These are phyloP conservation scores for Diplocarpon mali DNA, from an alignment of 2,329 filamentous ascomycete species.

Conservation along the genomic window DNA sequence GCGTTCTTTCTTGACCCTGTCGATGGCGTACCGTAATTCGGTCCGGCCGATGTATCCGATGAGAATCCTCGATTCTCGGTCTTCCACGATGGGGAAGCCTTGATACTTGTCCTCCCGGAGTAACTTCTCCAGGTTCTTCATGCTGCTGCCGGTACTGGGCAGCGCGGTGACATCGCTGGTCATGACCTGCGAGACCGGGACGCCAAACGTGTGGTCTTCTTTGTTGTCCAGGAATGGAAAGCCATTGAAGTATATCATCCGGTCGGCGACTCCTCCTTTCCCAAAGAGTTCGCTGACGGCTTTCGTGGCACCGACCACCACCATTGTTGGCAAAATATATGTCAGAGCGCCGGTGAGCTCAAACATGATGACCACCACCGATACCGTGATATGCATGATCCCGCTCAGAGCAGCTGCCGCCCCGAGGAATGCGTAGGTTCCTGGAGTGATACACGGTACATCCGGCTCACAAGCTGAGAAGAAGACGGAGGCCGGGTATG, in stretches of 20 bases:
- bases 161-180: constrained; percentile 64
- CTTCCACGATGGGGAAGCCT: constrained; percentile 85
- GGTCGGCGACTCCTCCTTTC: constrained; percentile 93
- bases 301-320: constrained; percentile 95
- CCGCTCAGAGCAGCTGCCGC: constrained; percentile 85
- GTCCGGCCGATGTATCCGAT: constrained; percentile 89
- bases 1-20: constrained; percentile 61
- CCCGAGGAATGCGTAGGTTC: constrained; percentile 91
- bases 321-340: constrained; percentile 97
- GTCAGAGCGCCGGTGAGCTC: constrained; percentile 94
- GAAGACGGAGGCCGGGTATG: constrained; percentile 70
- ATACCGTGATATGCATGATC: constrained; percentile 97
- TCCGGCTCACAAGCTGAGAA: constrained; percentile 85
- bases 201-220: constrained; percentile 92
- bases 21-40: constrained; percentile 82
- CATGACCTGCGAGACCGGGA: constrained; percentile 88
- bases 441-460: constrained; percentile 90
- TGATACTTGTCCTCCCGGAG: constrained; percentile 73
- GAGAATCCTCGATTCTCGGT: constrained; percentile 56
- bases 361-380: constrained; percentile 98
- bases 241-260: constrained; percentile 98
- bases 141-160: constrained; percentile 59
- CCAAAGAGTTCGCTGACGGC: constrained; percentile 82
- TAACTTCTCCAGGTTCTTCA: constrained; percentile 67
- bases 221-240: constrained; percentile 97